Evolutionary conservation across 331 rosid genomes (phyloP), one percentile per base, ranked within the genome.

Genomic region (Malus hybrid): DNA sequence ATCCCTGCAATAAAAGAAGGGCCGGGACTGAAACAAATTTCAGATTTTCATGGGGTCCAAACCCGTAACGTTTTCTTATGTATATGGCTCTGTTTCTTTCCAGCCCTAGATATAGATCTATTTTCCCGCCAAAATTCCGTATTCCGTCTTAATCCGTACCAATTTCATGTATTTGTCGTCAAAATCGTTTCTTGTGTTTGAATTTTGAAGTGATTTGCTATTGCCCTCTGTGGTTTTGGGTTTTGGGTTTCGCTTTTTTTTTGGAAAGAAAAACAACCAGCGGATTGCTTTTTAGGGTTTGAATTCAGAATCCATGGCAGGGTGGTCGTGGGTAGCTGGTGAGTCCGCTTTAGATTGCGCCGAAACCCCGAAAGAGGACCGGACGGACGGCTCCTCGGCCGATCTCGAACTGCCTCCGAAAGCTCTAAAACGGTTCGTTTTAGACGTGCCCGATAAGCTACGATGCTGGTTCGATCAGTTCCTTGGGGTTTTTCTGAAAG

Each of bases 121-220:
- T 71, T 88, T 91, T 90, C 94, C 97, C 95, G 92, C 95, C 92
- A 84, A 90, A 86, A 42, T 24, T 48, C 16, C 70, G 13, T 61
- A 28, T 75, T 85, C 67, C 70, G 39, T 79, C 73, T 74, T 28
- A 77, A 84, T 80, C 64, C 78, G 62, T 79, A 68, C 62, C 63
- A 19, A 59, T 77, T 79, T 78, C 71, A 60, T 19, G 54, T 79
- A 39, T 65, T 57, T 36, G 7, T 75, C 9, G 9, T 19, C 73
- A 27, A 18, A 39, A 65, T 48, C 64, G 64, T 75, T 29, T 19
- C 0, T 69, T 56, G 52, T 69, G 36, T n/a, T 61, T 10, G 34
- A 80, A 46, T 63, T 29, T 22, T 34, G 65, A 46, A 11, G 19
- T 28, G 62, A 8, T 5, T 8, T 2, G 55, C 19, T 14, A 3